These are phyloP conservation scores for Syzygium grande DNA, from an alignment of 345 rosid species.

Conservation along the genomic window DNA sequence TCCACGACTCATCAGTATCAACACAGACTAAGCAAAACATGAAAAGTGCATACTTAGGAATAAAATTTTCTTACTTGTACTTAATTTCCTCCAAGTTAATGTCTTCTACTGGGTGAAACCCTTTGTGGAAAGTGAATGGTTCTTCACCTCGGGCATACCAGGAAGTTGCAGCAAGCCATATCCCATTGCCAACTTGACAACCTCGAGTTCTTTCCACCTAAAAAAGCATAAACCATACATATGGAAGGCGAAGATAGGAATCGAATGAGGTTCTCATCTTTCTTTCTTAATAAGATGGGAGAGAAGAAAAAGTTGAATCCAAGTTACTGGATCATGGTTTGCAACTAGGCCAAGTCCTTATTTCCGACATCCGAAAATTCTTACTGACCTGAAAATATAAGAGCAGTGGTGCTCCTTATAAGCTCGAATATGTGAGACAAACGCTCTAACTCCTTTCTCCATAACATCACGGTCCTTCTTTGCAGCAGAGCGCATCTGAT, in stretches of 20 bases:
- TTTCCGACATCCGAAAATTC: conserved; percentile 25
- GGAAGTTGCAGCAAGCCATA: conserved; percentile 86
- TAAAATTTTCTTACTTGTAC: conserved; percentile 46
- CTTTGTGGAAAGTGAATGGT: conserved; percentile 56
- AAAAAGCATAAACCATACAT: not conserved
- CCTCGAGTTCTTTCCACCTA: conserved; percentile 82
- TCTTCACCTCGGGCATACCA: conserved; percentile 79
- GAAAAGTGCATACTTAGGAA: not conserved
- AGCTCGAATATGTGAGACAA: conserved; percentile 84
- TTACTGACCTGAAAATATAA: conserved; percentile 63
- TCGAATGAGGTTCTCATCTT: not conserved
- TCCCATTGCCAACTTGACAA: conserved; percentile 94
- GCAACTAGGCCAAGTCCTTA: not conserved
- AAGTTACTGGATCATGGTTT: not conserved
- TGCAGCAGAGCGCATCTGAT: conserved; percentile 63
- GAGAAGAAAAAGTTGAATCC: not conserved
- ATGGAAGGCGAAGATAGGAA: not conserved
- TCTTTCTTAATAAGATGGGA: not conserved
- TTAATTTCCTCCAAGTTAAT: conserved; percentile 63
- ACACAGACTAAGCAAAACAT: not conserved
- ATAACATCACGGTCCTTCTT: conserved; percentile 74
- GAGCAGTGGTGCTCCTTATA: conserved; percentile 89
- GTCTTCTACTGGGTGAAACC: conserved; percentile 65
- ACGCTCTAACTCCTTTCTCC: conserved; percentile 89
- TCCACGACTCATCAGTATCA: not conserved